Conservation (phyloP, 192 early-diverging fungal genomes). For the Backusella australiensis region DNA sequence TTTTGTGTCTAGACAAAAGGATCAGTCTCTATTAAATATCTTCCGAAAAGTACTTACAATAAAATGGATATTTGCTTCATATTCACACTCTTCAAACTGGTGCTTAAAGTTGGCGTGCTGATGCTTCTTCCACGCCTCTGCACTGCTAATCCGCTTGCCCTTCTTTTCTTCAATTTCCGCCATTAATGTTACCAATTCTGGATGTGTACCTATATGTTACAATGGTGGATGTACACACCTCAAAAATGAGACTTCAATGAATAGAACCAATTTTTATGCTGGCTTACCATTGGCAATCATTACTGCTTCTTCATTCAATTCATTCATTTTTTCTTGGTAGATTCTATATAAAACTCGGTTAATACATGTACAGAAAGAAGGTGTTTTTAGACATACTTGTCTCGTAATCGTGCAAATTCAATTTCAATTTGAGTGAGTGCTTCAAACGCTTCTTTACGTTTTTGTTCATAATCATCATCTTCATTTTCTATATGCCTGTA, state of each 20-base stretch:
- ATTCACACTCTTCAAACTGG: constrained; percentile 41
- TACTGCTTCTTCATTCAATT: constrained; percentile 47
- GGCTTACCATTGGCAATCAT: constrained; percentile 50
- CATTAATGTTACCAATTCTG: constrained; percentile 48
- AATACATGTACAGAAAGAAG: background rate
- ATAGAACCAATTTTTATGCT: background rate
- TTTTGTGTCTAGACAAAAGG: constrained; percentile 24
- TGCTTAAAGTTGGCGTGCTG: constrained; percentile 40
- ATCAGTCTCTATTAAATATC: too few relatives aligned
- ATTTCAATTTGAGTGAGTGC: constrained; percentile 55
- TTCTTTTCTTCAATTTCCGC: constrained; percentile 54
- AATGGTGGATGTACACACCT: too few relatives aligned
- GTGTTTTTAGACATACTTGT: constrained; percentile 45
- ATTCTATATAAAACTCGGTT: constrained; percentile 34
- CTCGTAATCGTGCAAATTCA: constrained; percentile 53
- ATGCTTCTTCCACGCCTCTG: constrained; percentile 46
- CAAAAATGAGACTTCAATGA: background rate
- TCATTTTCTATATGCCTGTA: constrained; percentile 7
- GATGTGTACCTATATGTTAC: constrained; percentile 38
- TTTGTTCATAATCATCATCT: constrained; percentile 45
- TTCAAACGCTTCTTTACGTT: constrained; percentile 52
- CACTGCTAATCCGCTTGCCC: constrained; percentile 36
- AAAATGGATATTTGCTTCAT: constrained; percentile 47
- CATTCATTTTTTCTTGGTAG: constrained; percentile 54
- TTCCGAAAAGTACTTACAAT: constrained; percentile 20